Evolutionary conservation across 257 asterid genomes (phyloP), one percentile per base, ranked within the genome.

Genomic region (Avicennia marina): DNA sequence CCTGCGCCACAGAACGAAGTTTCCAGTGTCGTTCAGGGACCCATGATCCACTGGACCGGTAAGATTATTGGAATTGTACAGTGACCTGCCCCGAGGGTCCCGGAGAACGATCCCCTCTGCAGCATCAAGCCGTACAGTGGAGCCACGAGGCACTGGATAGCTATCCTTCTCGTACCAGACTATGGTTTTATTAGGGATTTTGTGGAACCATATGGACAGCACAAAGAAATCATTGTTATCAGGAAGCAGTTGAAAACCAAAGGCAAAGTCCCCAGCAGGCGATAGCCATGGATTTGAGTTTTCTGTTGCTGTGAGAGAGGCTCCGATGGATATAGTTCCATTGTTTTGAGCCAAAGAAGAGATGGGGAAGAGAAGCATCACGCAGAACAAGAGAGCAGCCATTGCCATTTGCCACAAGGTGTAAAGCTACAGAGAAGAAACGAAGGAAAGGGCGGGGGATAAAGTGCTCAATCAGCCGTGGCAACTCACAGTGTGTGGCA

Each of bases 271-370:
- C 7, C 76, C 69, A 0, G 69, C 62, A 7, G 90, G 82, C 0
- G 95, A 87, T 17, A 66, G 77, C 90, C 94, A 87, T 31, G 88
- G 77, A 7, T 6, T 32, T 29, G 68, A 43, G 27, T 26, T 41
- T 7, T 40, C 63, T 1, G 54, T 48, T 11, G 95, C 93, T 0
- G 75, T 51, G 26, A 83, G 33, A 32, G 59, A 43, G 2, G 63
- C 32, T 19, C 75, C 81, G 0, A 62, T 26, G 0, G 65, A 0
- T 12, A 86, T 33, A 0, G 4, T 67, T 16, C 78, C 74, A 10
- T 5, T 10, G 15, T 13, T 71, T 67, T 78, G 84, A 45, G 90
- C 73, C 0, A 33, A 25, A n/a, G 60, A 4, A 25, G 11, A 17
- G 19, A 43, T 26, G 11, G 74, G 65, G 34, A 49, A 17, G 58